These are phyloP conservation scores for Lepidium sativum DNA, from an alignment of 345 rosid genomes.

Conservation along the genomic window DNA sequence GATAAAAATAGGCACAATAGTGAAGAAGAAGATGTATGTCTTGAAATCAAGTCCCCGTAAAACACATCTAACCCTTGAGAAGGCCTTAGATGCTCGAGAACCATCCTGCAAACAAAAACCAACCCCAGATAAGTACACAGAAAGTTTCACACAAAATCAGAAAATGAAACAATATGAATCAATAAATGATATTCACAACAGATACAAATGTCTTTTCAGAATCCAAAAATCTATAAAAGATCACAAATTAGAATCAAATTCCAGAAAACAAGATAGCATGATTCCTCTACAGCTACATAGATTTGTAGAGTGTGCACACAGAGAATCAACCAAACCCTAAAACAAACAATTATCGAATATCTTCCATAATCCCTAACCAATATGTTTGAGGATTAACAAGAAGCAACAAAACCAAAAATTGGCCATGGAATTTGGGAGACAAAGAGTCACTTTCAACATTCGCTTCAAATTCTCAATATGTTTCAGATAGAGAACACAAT, in stretches of 20 bases:
- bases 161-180: neutral
- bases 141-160: neutral
- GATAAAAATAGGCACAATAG: conserved; percentile 12
- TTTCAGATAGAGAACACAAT: neutral
- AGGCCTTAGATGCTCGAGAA: conserved; percentile 17
- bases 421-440: neutral
- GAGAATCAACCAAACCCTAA: conserved; percentile 7
- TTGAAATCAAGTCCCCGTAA: conserved; percentile 27
- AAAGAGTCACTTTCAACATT: neutral
- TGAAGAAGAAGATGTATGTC: conserved; percentile 17
- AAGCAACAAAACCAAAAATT: neutral
- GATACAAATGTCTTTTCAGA: neutral
- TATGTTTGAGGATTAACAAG: neutral
- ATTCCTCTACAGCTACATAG: neutral
- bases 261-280: neutral
- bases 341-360: neutral
- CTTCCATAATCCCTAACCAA: neutral
- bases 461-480: neutral
- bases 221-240: neutral
- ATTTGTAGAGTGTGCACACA: neutral
- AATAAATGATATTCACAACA: neutral
- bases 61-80: conserved; percentile 28
- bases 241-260: neutral
- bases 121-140: neutral
- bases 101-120: conserved; percentile 22